Evolutionary conservation across 2,329 filamentous ascomycete species (phyloP), one percentile per base, ranked within the genome.

Genomic region (Metarhizium sp.): DNA sequence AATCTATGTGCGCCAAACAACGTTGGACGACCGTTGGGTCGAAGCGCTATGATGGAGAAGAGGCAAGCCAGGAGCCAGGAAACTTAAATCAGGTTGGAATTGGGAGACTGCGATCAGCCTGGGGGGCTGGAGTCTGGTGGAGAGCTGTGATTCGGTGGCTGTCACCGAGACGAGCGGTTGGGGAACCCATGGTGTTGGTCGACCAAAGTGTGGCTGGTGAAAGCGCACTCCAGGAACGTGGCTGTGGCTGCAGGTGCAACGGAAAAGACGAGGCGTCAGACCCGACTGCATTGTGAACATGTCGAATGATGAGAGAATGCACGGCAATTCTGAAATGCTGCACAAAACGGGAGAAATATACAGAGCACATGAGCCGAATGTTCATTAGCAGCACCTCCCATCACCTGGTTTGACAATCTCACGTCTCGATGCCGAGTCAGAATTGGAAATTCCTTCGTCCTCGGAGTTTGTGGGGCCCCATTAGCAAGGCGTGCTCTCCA

Each of bases 111-210:
- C 29, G 25, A 45, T 32, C 40, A 43, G 51, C 38, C 13, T 52
- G 6, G 40, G 40, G 38, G 29, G 51, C 45, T 46, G 48, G 30
- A 50, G 34, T n/a, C 29, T 34, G 47, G 47, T 11, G 8, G 47
- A 20, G 54, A 57, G 51, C 55, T 57, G 47, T 58, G 54, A 56
- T 58, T 58, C 56, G 56, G 54, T 58, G 54, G 54, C 51, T 54
- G 57, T 54, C 49, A 36, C n/a, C 16, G 50, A 48, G 50, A 40
- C 32, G 42, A 42, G 34, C 32, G 49, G 52, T 49, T 47, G 48
- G 18, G 50, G 25, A 8, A 36, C 13, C 29, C 25, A 25, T 25
- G 25, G 51, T 20, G 32, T 50, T 30, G 25, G 48, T 50, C 6
- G 2, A 46, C 6, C 43, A 25, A 3, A 20, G 45, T 48, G 45